Evolutionary conservation across 2,329 filamentous ascomycete species (phyloP).

Genomic region (Talaromyces marneffei): DNA sequence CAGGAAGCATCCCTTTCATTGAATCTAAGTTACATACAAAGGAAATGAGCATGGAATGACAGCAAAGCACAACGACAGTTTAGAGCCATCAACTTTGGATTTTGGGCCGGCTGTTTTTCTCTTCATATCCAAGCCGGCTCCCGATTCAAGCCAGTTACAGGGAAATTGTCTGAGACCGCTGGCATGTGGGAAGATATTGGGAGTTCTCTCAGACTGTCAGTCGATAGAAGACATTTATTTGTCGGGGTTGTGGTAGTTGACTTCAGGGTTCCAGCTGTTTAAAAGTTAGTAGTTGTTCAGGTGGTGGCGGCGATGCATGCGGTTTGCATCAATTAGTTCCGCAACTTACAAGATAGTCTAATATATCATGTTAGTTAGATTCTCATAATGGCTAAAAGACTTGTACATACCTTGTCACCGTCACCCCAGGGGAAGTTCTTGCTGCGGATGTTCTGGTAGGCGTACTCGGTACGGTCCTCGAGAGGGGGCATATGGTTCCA

Average conservation of each 20-base stretch:
- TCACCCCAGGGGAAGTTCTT: constrained; percentile 96
- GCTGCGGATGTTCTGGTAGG: constrained; percentile 94
- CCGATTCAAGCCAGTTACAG: constrained; percentile 1
- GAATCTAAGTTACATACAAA: constrained; percentile 17
- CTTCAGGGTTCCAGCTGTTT: constrained; percentile 79
- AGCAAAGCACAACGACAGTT: constrained; percentile 3
- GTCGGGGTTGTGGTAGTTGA: constrained; percentile 98
- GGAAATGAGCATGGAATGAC: constrained; percentile 13
- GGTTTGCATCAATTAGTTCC: background rate
- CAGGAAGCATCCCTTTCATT: constrained; percentile 11
- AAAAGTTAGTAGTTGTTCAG: background rate
- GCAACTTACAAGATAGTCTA: constrained; percentile 62
- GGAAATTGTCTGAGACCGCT: background rate
- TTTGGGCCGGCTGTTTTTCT: background rate
- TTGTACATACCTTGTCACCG: constrained; percentile 76
- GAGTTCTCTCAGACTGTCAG: background rate
- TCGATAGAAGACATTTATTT: constrained; percentile 41
- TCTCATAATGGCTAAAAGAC: background rate
- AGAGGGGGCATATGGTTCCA: constrained; percentile 76
- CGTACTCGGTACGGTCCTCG: constrained; percentile 87
- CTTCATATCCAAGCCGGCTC: background rate
- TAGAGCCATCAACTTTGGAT: constrained; percentile 4
- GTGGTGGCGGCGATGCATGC: background rate
- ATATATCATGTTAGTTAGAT: background rate
- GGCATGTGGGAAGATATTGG: background rate